Conservation (phyloP, 2,329 filamentous ascomycete species). For the Colletotrichum gigasporum region DNA sequence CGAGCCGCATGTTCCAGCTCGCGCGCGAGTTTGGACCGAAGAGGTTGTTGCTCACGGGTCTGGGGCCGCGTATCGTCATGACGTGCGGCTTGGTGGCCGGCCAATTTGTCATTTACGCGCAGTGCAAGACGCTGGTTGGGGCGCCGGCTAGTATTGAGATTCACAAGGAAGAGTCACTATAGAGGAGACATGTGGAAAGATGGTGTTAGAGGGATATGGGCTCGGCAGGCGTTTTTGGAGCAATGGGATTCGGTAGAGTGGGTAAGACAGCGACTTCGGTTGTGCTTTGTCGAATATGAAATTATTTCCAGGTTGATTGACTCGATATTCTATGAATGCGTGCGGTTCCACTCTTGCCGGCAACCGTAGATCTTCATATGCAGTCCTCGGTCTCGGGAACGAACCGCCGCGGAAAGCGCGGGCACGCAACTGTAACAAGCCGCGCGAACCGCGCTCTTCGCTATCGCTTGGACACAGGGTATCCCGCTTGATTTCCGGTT, state of each 20-base stretch:
- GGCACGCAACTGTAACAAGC: too few species aligned
- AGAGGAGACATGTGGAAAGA: not conserved
- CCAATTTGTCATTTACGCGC: constrained; percentile 65
- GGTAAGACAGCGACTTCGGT: not conserved
- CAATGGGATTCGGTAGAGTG: not conserved
- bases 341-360: too few species aligned
- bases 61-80: constrained; percentile 63
- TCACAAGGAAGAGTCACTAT: constrained; percentile 52
- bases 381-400: too few species aligned
- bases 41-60: constrained; percentile 55
- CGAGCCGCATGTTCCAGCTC: constrained; percentile 62
- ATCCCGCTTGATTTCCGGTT: too few species aligned
- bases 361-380: too few species aligned
- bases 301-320: too few species aligned
- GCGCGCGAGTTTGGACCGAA: constrained; percentile 61
- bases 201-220: not conserved
- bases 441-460: too few species aligned
- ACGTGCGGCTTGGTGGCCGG: constrained; percentile 62
- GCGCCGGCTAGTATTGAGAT: constrained; percentile 62
- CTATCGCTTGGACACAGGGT: too few species aligned
- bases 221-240: constrained; percentile 13
- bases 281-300: not conserved
- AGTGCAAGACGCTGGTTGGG: constrained; percentile 62
- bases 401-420: too few species aligned
- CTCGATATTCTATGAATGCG: too few species aligned